These are phyloP conservation scores for Mycena latifolia DNA, from an alignment of 768 basidiomycete species.

Conservation along the genomic window DNA sequence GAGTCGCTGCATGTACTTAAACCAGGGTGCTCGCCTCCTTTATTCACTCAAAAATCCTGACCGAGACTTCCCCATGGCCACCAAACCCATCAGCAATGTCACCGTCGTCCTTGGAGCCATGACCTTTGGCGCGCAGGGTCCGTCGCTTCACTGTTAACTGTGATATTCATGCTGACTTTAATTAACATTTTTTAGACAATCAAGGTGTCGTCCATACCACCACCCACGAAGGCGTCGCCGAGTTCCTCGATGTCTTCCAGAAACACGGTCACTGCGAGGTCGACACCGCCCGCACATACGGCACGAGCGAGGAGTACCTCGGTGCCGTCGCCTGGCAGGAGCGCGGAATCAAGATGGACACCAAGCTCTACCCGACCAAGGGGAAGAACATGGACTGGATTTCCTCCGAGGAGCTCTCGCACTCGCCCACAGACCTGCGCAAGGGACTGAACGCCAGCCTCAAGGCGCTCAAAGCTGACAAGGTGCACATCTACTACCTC, in stretches of 20 bases:
- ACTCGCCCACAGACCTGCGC: slow-evolving; percentile 24
- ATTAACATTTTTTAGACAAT: too few relatives aligned
- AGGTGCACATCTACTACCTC: slow-evolving; percentile 49
- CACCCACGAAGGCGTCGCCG: slow-evolving; percentile 5
- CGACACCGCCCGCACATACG: slow-evolving; percentile 30
- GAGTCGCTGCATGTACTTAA: too few relatives aligned
- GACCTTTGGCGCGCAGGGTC: too few relatives aligned
- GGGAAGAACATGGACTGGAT: slow-evolving; percentile 19
- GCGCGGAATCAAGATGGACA: slow-evolving; percentile 57
- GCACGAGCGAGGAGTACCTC: slow-evolving; percentile 46
- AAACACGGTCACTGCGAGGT: slow-evolving; percentile 60
- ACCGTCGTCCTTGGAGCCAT: too few relatives aligned
- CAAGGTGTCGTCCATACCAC: neutral
- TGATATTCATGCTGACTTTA: too few relatives aligned
- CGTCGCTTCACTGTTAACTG: too few relatives aligned
- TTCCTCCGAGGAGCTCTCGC: slow-evolving; percentile 4
- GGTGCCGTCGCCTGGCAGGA: slow-evolving; percentile 56
- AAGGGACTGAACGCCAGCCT: slow-evolving; percentile 52
- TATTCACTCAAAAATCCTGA: too few relatives aligned
- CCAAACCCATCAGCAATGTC: too few relatives aligned
- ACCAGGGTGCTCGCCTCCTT: too few relatives aligned
- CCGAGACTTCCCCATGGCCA: too few relatives aligned
- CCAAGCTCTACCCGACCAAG: slow-evolving; percentile 58
- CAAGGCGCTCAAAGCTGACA: slow-evolving; percentile 57
- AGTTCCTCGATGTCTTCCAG: too few relatives aligned